Evolutionary conservation across 1,139 yeast genomes (phyloP).

Genomic region (Hansenula lynferdii): DNA sequence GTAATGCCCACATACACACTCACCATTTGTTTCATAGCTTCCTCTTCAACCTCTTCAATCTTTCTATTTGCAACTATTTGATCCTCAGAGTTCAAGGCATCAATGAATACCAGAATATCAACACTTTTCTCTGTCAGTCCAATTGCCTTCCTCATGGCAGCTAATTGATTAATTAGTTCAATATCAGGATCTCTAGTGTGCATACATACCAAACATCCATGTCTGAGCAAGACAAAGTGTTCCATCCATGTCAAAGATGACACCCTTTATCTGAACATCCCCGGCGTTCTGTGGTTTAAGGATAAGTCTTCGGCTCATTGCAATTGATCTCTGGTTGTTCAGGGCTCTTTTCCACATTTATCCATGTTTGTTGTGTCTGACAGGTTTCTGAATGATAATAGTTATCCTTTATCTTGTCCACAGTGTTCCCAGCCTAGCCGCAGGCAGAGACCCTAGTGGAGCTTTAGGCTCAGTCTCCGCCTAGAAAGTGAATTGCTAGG

Average conservation of each 20-base stretch:
- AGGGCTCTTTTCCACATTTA: not conserved
- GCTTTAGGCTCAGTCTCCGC: no score
- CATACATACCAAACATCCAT: conserved; percentile 50
- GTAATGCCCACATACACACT: not conserved
- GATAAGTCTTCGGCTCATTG: conserved; percentile 21
- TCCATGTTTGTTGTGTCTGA: no score
- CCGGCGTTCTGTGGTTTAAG: conserved; percentile 25
- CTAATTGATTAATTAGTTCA: conserved; percentile 15
- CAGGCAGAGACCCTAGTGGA: no score
- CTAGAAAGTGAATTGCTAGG: no score
- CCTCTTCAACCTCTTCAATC: conserved; percentile 45
- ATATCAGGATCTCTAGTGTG: not conserved
- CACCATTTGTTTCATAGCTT: conserved; percentile 53
- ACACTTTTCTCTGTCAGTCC: conserved; percentile 37
- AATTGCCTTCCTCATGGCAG: conserved; percentile 52
- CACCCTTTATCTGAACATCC: conserved; percentile 39
- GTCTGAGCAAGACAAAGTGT: conserved; percentile 61
- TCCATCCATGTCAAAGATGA: conserved; percentile 70
- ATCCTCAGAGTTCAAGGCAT: conserved; percentile 32
- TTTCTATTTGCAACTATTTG: conserved; percentile 37
- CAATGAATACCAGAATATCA: conserved; percentile 49
- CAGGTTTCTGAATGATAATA: no score
- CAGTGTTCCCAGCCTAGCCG: no score
- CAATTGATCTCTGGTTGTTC: no score
- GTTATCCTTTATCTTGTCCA: no score